These are phyloP conservation scores for Acanthamoeba culbertsoni DNA, from an alignment of 208 protist species.

Conservation along the genomic window DNA sequence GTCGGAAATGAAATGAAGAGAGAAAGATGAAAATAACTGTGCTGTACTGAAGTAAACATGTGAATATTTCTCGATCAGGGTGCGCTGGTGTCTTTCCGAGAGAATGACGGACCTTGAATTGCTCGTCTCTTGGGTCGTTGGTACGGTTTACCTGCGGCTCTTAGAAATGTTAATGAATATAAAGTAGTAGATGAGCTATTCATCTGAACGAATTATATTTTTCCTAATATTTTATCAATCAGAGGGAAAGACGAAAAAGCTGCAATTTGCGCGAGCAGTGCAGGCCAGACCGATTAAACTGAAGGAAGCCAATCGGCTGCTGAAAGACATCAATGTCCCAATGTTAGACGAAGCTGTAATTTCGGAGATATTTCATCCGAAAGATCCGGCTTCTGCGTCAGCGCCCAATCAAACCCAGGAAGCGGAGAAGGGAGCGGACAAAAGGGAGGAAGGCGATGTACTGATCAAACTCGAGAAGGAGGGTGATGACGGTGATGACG, in stretches of 20 bases:
- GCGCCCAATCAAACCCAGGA: neutral
- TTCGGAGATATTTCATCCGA: neutral
- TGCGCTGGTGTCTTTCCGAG: neutral
- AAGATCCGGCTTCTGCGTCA: neutral
- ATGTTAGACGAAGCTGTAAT: neutral
- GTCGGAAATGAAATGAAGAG: neutral
- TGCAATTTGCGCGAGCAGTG: neutral
- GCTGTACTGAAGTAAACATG: neutral
- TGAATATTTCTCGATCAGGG: neutral
- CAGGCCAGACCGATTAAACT: neutral
- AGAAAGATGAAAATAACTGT: neutral
- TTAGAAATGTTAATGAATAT: neutral
- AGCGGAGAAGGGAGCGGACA: neutral
- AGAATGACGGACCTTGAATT: constrained; percentile 34
- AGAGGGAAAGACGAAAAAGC: neutral
- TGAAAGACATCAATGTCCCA: neutral
- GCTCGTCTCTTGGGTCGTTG: neutral
- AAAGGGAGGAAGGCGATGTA: too few relatives aligned
- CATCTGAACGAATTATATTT: neutral
- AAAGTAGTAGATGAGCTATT: neutral
- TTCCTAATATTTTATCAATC: neutral
- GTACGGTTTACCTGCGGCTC: neutral
- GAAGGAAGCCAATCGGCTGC: neutral
- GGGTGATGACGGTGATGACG: neutral
- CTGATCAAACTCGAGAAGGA: neutral